Base-by-base conservation (phyloP, 2,329 filamentous ascomycete genomes). In the Ascochyta fabae region DNA sequence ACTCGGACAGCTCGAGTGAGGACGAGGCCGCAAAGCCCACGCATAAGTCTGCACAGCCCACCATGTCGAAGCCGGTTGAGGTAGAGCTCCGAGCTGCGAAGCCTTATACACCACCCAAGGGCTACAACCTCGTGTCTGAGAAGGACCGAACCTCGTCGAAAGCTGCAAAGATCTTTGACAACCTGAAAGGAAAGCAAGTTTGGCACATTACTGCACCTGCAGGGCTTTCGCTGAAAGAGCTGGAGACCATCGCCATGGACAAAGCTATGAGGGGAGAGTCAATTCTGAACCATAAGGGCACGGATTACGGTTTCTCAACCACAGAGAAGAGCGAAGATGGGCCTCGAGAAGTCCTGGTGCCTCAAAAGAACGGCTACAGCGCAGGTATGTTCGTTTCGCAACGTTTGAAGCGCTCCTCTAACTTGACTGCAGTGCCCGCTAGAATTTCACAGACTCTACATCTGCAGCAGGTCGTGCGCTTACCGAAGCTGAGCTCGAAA, bases 131-230 rank as follows among this genome's bases (percentile, higher is more conserved):
- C 70, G 78, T 69, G 73, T 81, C 64, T 77, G 84, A 67, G 75
- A 85, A 56, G 72, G 81, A 63, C 16, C 66, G 65, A 27, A 61
- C 71, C 6, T 59, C 66, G 8, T 74, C 70, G 8, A 69, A 67
- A 36, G 52, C 67, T 6, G 48, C 67, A 8, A 77, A 83, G 22
- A 75, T 88, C 48, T 86, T 90, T 65, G 82, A 79, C 65, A 84
- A 85, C 64, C 71, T 88, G 7, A 78, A 86, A 52, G 88, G 87
- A 59, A 92, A 91, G 78, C 87, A 92, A 71, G 80, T 92, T 56
- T 93, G 89, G 90, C 90, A 92, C 72, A 91, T 93, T 65, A 90
- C 88, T 9, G 87, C 88, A 3, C 90, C 90, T 2, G 83, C 86
- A 6, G 85, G 85, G 10, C 78, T 92, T 3, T 86, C 89, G n/a